These are phyloP conservation scores for Citrullus mucosospermus DNA, from an alignment of 306 rosid genomes.

Conservation along the genomic window DNA sequence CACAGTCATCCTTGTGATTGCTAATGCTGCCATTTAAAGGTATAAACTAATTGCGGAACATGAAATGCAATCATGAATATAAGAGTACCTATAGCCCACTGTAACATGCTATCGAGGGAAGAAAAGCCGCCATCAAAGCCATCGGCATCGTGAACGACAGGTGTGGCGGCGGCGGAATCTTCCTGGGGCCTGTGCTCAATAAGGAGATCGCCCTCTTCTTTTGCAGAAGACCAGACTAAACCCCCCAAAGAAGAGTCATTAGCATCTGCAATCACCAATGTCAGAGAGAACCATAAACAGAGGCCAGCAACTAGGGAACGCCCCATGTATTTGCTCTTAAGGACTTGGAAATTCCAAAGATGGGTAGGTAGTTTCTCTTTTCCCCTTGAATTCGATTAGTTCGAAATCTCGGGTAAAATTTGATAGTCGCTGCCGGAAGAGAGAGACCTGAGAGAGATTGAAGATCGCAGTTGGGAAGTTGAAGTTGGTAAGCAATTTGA, in stretches of 20 bases:
- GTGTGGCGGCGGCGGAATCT: constrained; percentile 5
- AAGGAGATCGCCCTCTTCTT: constrained; percentile 36
- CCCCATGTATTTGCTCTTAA: neutral
- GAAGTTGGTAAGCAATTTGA: neutral
- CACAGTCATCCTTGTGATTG: neutral
- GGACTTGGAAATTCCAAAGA: neutral
- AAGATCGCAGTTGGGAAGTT: neutral
- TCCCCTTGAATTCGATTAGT: no score
- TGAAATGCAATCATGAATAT: neutral
- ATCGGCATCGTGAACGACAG: neutral
- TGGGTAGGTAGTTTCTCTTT: neutral
- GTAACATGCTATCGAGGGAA: constrained; percentile 77
- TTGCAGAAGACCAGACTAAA: constrained; percentile 30
- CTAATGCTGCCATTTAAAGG: neutral
- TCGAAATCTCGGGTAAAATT: no score
- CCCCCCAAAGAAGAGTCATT: constrained; percentile 12
- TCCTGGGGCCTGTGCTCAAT: constrained; percentile 10
- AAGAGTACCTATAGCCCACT: constrained; percentile 71
- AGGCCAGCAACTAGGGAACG: neutral
- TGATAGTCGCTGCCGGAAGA: no score
- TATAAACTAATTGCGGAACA: neutral
- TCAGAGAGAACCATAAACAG: neutral
- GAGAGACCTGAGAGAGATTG: neutral
- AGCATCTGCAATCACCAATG: neutral
- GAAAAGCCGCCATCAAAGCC: constrained; percentile 72